Evolutionary conservation across 305 asterid genomes (phyloP).

Genomic region (Coffea humblotiana): DNA sequence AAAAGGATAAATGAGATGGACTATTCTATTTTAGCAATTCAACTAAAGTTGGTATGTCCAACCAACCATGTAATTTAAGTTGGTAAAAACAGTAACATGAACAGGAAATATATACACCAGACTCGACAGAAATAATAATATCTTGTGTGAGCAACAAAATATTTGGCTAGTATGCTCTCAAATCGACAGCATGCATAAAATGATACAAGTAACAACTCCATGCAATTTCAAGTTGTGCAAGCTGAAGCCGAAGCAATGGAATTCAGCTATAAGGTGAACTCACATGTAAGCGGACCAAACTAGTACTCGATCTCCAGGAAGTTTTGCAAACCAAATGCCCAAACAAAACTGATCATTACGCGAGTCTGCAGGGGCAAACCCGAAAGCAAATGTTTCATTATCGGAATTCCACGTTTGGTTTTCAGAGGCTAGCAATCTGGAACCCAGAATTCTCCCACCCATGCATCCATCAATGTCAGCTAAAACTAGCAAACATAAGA

Average conservation of each 20-base stretch:
- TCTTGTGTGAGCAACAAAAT: not conserved
- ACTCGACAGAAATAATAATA: too few relatives aligned
- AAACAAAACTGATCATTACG: constrained; percentile 41
- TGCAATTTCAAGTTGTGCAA: not conserved
- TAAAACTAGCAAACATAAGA: constrained; percentile 26
- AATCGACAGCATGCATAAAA: not conserved
- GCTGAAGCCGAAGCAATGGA: not conserved
- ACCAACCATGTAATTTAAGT: too few relatives aligned
- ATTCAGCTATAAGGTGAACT: constrained; percentile 23
- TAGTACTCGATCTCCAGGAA: constrained; percentile 67
- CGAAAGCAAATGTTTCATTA: constrained; percentile 79
- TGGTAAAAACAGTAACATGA: not conserved
- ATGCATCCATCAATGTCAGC: constrained; percentile 27
- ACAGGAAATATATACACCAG: not conserved
- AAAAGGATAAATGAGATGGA: not conserved
- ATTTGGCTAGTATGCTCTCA: not conserved
- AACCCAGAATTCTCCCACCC: constrained; percentile 50
- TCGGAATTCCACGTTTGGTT: constrained; percentile 68
- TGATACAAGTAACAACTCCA: not conserved
- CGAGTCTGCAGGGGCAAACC: constrained; percentile 42
- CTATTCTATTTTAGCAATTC: not conserved
- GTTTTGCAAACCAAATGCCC: constrained; percentile 75
- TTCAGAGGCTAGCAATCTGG: constrained; percentile 58
- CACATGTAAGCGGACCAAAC: constrained; percentile 85
- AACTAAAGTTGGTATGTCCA: too few relatives aligned